phyloP scores from a whole-genome alignment of 2,329 filamentous ascomycete species.

The Trichoderma koningiopsis region DNA sequence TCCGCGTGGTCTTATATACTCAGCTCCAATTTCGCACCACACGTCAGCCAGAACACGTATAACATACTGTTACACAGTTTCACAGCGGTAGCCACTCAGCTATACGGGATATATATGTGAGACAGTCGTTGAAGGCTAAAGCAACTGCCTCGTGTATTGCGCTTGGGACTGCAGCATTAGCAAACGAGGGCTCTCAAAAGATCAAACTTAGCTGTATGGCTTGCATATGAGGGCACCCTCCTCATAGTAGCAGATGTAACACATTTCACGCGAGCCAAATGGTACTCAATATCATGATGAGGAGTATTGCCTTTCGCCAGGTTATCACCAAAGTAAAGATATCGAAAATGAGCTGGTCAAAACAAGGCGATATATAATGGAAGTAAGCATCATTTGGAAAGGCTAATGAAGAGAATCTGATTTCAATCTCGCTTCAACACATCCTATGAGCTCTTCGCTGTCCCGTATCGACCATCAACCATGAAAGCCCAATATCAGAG shows the following conservation, averaged over 20 bases:
- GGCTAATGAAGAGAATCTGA: not conserved
- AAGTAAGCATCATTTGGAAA: not conserved
- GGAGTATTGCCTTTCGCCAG: not conserved
- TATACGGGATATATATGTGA: constrained; percentile 21
- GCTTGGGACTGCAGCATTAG: not conserved
- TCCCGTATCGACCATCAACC: too few species aligned
- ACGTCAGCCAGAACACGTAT: constrained; percentile 14
- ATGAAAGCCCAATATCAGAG: not conserved
- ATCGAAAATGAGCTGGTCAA: not conserved
- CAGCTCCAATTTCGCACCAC: not conserved
- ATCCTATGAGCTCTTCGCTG: not conserved
- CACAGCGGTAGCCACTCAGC: not conserved
- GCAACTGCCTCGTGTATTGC: constrained; percentile 5
- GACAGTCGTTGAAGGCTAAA: constrained; percentile 22
- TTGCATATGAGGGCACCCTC: not conserved
- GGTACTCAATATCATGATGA: not conserved
- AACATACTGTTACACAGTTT: constrained; percentile 16
- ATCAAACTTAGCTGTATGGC: not conserved
- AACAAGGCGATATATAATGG: not conserved
- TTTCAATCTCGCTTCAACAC: not conserved
- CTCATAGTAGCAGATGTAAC: not conserved
- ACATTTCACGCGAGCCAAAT: not conserved
- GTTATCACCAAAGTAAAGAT: not conserved
- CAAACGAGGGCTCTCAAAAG: not conserved
- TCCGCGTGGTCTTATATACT: not conserved